These are phyloP conservation scores for Neoascochyta sp. DNA, from an alignment of 2,329 filamentous ascomycete genomes.

Conservation along the genomic window DNA sequence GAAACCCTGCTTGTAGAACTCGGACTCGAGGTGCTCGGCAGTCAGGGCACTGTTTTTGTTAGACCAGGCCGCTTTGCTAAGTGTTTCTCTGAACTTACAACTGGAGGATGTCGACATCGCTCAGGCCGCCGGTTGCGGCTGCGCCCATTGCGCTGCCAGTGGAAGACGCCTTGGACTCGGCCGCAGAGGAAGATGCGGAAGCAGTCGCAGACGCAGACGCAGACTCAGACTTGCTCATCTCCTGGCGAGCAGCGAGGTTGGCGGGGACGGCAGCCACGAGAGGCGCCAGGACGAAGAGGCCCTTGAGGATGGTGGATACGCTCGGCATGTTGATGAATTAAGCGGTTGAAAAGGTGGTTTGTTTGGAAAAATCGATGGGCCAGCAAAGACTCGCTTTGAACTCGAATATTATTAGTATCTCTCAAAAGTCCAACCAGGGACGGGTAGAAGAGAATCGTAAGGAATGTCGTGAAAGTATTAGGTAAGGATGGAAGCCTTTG, in stretches of 20 bases:
- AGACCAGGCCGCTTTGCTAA: conserved; percentile 19
- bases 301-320: conserved; percentile 35
- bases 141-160: conserved; percentile 17
- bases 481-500: conserved; percentile 33
- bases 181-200: conserved; percentile 14
- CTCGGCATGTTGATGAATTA: conserved; percentile 39
- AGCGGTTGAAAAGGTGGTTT: conserved; percentile 18
- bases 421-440: conserved; percentile 42
- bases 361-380: conserved; percentile 15
- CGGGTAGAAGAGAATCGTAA: conserved; percentile 36
- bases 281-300: conserved; percentile 35
- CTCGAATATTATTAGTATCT: conserved; percentile 34
- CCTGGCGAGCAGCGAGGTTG: conserved; percentile 24
- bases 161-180: conserved; percentile 15
- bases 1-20: conserved; percentile 70
- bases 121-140: conserved; percentile 35
- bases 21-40: conserved; percentile 69
- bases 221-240: conserved; percentile 6
- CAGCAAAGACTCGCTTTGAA: conserved; percentile 41
- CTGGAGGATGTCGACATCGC: conserved; percentile 52
- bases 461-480: conserved; percentile 38
- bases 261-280: conserved; percentile 32
- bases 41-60: conserved; percentile 60
- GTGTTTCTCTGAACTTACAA: conserved; percentile 43
- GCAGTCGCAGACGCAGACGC: conserved; percentile 7